Base-by-base conservation (phyloP, 257 asterid species). In the Verbena officinalis region DNA sequence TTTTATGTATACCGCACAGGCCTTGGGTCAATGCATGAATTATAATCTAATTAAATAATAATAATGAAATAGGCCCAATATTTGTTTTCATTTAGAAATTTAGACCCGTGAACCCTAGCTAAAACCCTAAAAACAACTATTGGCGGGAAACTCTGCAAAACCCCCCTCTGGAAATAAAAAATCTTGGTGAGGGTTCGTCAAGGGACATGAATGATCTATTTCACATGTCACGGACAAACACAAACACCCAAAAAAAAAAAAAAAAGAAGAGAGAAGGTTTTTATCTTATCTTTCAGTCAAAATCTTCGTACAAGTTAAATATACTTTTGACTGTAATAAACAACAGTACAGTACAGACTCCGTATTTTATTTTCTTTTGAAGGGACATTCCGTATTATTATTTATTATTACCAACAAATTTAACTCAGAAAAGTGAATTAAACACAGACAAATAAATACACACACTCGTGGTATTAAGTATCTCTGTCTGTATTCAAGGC, bases 361-460 rank as follows among this genome's bases (percentile, higher is more conserved):
- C 15, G 11, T 49, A n/a, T n/a, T n/a, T n/a, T n/a, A 5, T 17
- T 34, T 48, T 56, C 15, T 34, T 43, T 10, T 4, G 54, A 42
- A 22, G 34, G 14, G 9, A 60, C 66, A 40, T 60, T 60, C 42
- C 40, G 4, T 23, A 44, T n/a, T n/a, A n/a, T n/a, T n/a, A n/a
- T n/a, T n/a, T n/a, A n/a, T n/a, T n/a, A n/a, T 60, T 3, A 7
- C 66, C 40, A 22, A 59, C 51, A n/a, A 40, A 59, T 59, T 59
- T 38, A 34, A 17, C 63, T 40, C 19, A 5, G 23, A 4, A 21
- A n/a, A n/a, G n/a, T n/a, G n/a, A n/a, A n/a, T n/a, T n/a, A n/a
- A n/a, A n/a, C n/a, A n/a, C n/a, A n/a, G n/a, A n/a, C n/a, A n/a
- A n/a, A n/a, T n/a, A n/a, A n/a, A n/a, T n/a, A n/a, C n/a, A n/a